A percentile compares a stretch with the other conserved stretches of the same genome.
These are phyloP conservation scores for Sergeia podlipaevii DNA, from an alignment of 208 protist genomes.

Conservation along the genomic window DNA sequence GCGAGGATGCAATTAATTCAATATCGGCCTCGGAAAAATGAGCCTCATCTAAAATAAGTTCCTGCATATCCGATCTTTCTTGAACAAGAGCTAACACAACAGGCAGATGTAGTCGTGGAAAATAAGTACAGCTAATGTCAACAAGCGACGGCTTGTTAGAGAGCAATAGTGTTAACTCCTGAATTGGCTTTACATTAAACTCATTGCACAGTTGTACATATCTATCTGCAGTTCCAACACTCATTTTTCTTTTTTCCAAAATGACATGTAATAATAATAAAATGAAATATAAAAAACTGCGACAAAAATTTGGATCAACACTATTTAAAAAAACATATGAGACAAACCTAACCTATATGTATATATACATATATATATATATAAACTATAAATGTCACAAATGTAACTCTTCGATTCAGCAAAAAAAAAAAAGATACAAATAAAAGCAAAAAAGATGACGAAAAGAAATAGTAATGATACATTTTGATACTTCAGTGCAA, in stretches of 20 bases:
- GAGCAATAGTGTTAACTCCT: slow-evolving; percentile 9
- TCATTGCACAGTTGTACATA: slow-evolving; percentile 19
- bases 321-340: neutral
- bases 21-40: slow-evolving; percentile 21
- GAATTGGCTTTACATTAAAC: slow-evolving; percentile 9
- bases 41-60: slow-evolving; percentile 43
- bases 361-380: neutral
- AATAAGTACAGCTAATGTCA: slow-evolving; percentile 41
- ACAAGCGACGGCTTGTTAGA: slow-evolving; percentile 15
- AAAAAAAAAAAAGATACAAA: slow-evolving; percentile 6
- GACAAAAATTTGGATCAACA: neutral
- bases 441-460: slow-evolving; percentile 7
- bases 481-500: neutral
- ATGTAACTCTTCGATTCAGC: neutral
- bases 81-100: slow-evolving; percentile 31
- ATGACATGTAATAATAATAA: neutral
- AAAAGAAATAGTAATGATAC: slow-evolving; percentile 2
- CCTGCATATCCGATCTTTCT: slow-evolving; percentile 41
- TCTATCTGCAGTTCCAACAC: neutral
- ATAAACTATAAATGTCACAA: neutral
- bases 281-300: neutral
- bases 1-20: slow-evolving; percentile 19
- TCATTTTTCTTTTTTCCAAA: neutral
- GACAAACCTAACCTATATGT: neutral
- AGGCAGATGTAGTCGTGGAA: slow-evolving; percentile 35